phyloP scores from a whole-genome alignment of 1,139 yeast species.

The Yamadazyma jaroonii region DNA sequence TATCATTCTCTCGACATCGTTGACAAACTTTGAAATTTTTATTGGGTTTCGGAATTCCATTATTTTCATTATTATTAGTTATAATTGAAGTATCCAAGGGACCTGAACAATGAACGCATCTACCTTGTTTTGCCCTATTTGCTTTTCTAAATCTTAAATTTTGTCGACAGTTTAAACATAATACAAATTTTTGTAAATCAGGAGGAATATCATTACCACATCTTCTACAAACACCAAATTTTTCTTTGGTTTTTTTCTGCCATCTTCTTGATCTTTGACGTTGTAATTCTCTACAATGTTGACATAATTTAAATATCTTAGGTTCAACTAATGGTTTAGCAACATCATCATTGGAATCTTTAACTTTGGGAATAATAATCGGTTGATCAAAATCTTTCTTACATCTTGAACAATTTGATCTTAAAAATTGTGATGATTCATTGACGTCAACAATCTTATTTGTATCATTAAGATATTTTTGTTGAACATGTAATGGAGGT shows the following conservation, averaged over 20 bases:
- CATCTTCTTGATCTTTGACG: constrained; percentile 61
- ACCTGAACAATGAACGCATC: constrained; percentile 67
- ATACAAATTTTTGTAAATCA: constrained; percentile 50
- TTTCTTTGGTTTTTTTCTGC: constrained; percentile 60
- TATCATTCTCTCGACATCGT: constrained; percentile 62
- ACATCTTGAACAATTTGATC: constrained; percentile 51
- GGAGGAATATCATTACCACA: constrained; percentile 56
- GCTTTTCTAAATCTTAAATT: constrained; percentile 55
- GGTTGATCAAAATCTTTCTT: constrained; percentile 56
- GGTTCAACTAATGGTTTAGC: constrained; percentile 37
- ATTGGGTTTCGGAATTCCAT: constrained; percentile 6
- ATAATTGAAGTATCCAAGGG: constrained; percentile 49
- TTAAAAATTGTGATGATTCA: constrained; percentile 8
- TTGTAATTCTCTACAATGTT: constrained; percentile 63
- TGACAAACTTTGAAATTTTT: constrained; percentile 57
- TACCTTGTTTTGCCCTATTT: constrained; percentile 58
- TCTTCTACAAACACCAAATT: constrained; percentile 61
- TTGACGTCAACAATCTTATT: constrained; percentile 20
- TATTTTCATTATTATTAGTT: constrained; percentile 17
- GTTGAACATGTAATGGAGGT: constrained; percentile 47
- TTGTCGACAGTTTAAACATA: constrained; percentile 59
- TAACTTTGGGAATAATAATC: constrained; percentile 33
- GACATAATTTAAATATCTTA: constrained; percentile 55
- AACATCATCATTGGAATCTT: constrained; percentile 11
- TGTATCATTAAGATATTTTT: constrained; percentile 20